phyloP scores from a whole-genome alignment of 768 basidiomycete genomes.

The Ephemerocybe angulata region DNA sequence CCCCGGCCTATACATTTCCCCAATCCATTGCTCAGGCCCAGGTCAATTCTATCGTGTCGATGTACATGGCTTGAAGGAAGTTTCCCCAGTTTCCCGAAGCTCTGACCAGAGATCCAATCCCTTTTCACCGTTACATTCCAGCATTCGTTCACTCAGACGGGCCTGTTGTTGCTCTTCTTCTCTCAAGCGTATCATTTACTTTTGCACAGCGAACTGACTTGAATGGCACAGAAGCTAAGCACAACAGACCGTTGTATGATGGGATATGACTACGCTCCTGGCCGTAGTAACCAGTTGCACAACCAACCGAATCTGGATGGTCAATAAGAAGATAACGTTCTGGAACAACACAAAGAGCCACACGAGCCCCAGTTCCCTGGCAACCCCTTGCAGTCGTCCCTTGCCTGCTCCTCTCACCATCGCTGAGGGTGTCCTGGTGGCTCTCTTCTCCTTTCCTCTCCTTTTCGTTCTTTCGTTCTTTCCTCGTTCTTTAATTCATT shows the following conservation, averaged over 20 bases:
- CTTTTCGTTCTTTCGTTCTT: conserved; percentile 19
- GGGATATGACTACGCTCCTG: conserved; percentile 47
- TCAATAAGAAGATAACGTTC: not conserved
- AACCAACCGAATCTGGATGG: not conserved
- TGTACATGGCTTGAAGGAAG: too few relatives aligned
- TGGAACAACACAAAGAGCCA: not conserved
- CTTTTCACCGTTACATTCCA: too few relatives aligned
- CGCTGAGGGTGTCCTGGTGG: conserved; percentile 27
- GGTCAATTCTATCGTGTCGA: too few relatives aligned
- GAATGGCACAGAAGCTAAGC: too few relatives aligned
- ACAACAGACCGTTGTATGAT: conserved; percentile 13
- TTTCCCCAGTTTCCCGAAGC: too few relatives aligned
- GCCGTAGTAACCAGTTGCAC: conserved; percentile 37
- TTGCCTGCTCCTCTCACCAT: conserved; percentile 13
- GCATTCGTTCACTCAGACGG: too few relatives aligned
- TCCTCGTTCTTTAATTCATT: conserved; percentile 10
- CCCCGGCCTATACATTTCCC: too few relatives aligned
- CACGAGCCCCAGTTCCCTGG: not conserved
- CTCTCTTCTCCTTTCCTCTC: conserved; percentile 10
- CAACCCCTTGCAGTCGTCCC: conserved; percentile 10
- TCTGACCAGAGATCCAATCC: too few relatives aligned
- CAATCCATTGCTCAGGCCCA: too few relatives aligned
- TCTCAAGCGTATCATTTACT: too few relatives aligned
- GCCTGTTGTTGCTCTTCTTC: too few relatives aligned
- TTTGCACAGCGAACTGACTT: not conserved